Conservation (phyloP, 495 filamentous ascomycete species). For the Acidiella bohemica region DNA sequence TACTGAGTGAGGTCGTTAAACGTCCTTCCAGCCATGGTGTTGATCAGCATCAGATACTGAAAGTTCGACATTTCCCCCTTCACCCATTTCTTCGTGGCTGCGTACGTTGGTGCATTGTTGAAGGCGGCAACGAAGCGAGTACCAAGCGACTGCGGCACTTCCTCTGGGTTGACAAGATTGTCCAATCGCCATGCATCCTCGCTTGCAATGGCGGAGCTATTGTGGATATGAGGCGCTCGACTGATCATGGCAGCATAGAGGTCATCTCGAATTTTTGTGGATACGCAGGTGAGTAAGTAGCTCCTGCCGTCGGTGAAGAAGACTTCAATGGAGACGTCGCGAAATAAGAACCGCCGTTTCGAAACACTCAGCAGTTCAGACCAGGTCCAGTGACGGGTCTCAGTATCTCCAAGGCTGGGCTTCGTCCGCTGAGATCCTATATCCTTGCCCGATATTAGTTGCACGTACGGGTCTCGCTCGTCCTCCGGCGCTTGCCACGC, state of each 20-base stretch:
- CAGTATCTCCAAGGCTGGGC: slow-evolving; percentile 48
- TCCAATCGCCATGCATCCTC: slow-evolving; percentile 83
- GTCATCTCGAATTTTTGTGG: slow-evolving; percentile 57
- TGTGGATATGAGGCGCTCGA: slow-evolving; percentile 65
- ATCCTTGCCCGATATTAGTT: slow-evolving; percentile 76
- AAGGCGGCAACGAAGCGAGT: slow-evolving; percentile 94
- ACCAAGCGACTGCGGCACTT: slow-evolving; percentile 68
- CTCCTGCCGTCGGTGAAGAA: slow-evolving; percentile 96
- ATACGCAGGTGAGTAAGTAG: slow-evolving; percentile 76
- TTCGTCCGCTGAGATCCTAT: slow-evolving; percentile 37
- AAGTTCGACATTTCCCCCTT: slow-evolving; percentile 96
- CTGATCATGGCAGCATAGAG: slow-evolving; percentile 57
- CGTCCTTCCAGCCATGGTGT: slow-evolving; percentile 89
- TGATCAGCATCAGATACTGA: slow-evolving; percentile 95
- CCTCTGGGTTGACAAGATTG: slow-evolving; percentile 66
- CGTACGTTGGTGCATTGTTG: slow-evolving; percentile 55
- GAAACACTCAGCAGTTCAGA: slow-evolving; percentile 91
- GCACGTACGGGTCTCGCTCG: slow-evolving; percentile 87
- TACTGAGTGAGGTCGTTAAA: slow-evolving; percentile 99
- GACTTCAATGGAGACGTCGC: slow-evolving; percentile 86
- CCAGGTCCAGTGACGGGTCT: slow-evolving; percentile 86
- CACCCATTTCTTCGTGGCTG: slow-evolving; percentile 80
- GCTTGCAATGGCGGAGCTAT: slow-evolving; percentile 36
- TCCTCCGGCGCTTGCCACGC: slow-evolving; percentile 86
- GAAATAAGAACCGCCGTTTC: slow-evolving; percentile 86